phyloP scores from a whole-genome alignment of 257 asterid species.

The Parsonsia alboflavescens region DNA sequence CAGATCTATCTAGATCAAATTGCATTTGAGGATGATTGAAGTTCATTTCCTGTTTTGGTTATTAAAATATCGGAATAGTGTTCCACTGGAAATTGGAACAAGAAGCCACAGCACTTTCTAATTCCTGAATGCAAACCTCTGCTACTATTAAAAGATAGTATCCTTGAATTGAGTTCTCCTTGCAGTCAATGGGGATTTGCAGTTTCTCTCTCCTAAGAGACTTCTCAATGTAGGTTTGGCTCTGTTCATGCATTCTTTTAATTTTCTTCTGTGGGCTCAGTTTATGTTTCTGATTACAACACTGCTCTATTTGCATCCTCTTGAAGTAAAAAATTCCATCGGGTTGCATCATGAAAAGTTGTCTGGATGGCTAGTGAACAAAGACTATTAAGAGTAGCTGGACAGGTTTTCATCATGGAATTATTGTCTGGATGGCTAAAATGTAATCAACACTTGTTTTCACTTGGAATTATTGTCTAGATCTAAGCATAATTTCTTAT shows the following conservation, averaged over 20 bases:
- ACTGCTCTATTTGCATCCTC: neutral
- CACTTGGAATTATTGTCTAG: neutral
- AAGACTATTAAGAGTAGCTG: neutral
- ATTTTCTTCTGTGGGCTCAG: neutral
- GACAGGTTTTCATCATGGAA: neutral
- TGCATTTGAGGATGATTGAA: neutral
- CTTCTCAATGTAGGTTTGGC: neutral
- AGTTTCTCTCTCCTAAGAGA: neutral
- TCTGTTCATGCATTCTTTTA: neutral
- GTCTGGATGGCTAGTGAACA: neutral
- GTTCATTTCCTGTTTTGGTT: neutral
- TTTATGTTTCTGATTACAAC: neutral
- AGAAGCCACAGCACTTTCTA: neutral
- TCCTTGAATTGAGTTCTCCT: neutral
- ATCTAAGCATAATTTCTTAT: neutral
- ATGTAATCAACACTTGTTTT: neutral
- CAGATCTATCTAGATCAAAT: neutral
- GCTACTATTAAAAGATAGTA: too few relatives aligned
- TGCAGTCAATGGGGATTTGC: neutral
- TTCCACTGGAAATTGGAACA: neutral
- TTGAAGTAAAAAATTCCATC: neutral
- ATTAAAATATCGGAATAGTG: neutral
- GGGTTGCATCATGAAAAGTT: neutral
- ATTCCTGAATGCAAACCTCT: neutral
- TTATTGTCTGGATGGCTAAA: too few relatives aligned